Evolutionary conservation across 352 stramenopile genomes (phyloP), one percentile per base, ranked within the genome.

Genomic region (Thraustochytrium striatum): DNA sequence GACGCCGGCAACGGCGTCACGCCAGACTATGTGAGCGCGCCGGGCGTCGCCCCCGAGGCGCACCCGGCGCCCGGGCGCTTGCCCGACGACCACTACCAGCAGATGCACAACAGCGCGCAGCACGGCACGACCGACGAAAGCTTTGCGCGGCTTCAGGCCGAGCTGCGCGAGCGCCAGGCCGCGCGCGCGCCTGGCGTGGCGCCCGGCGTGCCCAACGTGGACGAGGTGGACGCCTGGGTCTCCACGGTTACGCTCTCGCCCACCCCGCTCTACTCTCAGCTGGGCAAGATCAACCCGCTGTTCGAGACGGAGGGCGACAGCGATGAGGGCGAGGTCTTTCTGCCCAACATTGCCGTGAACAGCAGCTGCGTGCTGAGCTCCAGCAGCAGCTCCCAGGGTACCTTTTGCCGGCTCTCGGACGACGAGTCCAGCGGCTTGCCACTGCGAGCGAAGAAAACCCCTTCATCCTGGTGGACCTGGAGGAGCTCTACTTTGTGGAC

Each of bases 391-490:
- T 72, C 65, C 28, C 41, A 21, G 8, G 65, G 65, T 9, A 75
- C 65, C 16, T 75, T 75, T 75, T 75, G 65, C 50, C 11, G 65
- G 52, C 65, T 75, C 32, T 61, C 44, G 8, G 65, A 58, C n/a
- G 65, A 61, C 19, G 30, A 61, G n/a, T 21, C 25, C 65, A 75
- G 52, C 16, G 30, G 11, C 58, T 75, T 7, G 39, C 65, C 11
- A 75, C 65, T 3, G 65, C 65, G 3, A 62, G 44, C 21, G 65
- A 75, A 28, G 65, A 75, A 25, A 43, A 30, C 19, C 65, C 65
- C 11, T 75, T 55, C 52, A 72, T 75, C 9, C 43, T 75, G n/a
- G 52, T 75, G 39, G 65, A 75, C 50, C 65, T 75, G 5, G 65
- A 75, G 32, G 35, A 39, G 7, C 30, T 75, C 5, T 75, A 62